Evolutionary conservation across 2,329 filamentous ascomycete species (phyloP), one percentile per base, ranked within the genome.

Genomic region (Amphichorda felina): DNA sequence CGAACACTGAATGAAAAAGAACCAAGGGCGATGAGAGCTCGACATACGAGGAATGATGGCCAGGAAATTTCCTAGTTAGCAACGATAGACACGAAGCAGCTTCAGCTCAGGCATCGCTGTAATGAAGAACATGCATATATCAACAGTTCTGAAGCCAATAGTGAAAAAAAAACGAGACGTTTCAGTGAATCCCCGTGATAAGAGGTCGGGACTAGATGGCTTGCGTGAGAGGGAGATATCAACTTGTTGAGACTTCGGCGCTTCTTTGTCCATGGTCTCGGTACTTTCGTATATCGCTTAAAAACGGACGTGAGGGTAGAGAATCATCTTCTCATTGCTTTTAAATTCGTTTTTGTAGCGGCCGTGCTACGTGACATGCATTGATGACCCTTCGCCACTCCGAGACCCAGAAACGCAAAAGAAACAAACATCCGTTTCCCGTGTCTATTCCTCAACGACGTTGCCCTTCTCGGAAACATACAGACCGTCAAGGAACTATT

Each of bases 401-500:
- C 69, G 64, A 68, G 67, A 71, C 68, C 68, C 69, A 69, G 64
- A 72, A 73, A 72, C 64, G 59, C 60, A 67, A 67, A 66, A 63
- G 65, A 66, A 68, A 63, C 63, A 60, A 58, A 51, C 40, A 41
- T 43, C 45, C 41, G 41, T 56, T 50, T 50, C 49, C 46, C 48
- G 43, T 62, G 61, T 64, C 53, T 73, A 64, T 48, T 79, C 79
- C 59, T 86, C 82, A 52, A 75, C 72, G 57, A 98, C 80, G 81
- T 96, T 94, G 68, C 83, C 82, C 75, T 86, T 83, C 83, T 98
- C 91, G 62, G 88, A 95, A 60, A 98, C 91, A 76, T 98, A 98
- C 67, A 98, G 77, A 80, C 91, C 91, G 73, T 98, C 93, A 77
- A 98, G 80, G 83, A 98, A 98, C 85, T 93, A 56, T 31, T 18